These are phyloP conservation scores for Xylaria nigripes DNA, from an alignment of 495 filamentous ascomycete genomes.

Conservation along the genomic window DNA sequence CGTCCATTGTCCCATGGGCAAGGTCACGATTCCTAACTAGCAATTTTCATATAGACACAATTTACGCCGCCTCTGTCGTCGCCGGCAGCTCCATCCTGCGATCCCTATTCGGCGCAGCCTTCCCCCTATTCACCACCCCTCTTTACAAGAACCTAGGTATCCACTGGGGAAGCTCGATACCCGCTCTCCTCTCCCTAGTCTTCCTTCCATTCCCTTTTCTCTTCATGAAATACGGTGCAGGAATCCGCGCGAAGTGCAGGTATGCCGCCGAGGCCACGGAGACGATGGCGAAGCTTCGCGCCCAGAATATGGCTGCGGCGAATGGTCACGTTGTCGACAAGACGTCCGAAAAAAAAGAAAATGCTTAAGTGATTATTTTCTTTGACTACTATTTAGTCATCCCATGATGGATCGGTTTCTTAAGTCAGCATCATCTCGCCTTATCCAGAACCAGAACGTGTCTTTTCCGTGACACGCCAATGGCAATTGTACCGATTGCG, in stretches of 20 bases:
- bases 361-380: slow-evolving; percentile 1
- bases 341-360: slow-evolving; percentile 2
- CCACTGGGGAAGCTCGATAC: slow-evolving; percentile 72
- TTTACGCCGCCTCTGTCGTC: slow-evolving; percentile 63
- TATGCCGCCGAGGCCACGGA: slow-evolving; percentile 60
- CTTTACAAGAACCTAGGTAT: slow-evolving; percentile 71
- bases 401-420: too few relatives aligned
- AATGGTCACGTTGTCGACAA: slow-evolving; percentile 1
- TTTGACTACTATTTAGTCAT: too few relatives aligned
- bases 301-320: slow-evolving; percentile 4
- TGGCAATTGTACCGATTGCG: too few relatives aligned
- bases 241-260: slow-evolving; percentile 62
- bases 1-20: background rate
- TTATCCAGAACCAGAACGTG: too few relatives aligned
- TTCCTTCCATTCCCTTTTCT: slow-evolving; percentile 76
- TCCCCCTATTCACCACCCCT: slow-evolving; percentile 73
- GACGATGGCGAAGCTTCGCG: slow-evolving; percentile 37
- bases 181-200: slow-evolving; percentile 65
- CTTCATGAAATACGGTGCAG: slow-evolving; percentile 66
- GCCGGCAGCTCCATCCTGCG: slow-evolving; percentile 57
- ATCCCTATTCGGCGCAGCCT: slow-evolving; percentile 63
- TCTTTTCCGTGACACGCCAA: too few relatives aligned
- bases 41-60: slow-evolving; percentile 36
- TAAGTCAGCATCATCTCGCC: too few relatives aligned
- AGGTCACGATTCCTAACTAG: background rate